Evolutionary conservation across 2,329 filamentous ascomycete species (phyloP).

Genomic region (Talaromyces pinophilus): DNA sequence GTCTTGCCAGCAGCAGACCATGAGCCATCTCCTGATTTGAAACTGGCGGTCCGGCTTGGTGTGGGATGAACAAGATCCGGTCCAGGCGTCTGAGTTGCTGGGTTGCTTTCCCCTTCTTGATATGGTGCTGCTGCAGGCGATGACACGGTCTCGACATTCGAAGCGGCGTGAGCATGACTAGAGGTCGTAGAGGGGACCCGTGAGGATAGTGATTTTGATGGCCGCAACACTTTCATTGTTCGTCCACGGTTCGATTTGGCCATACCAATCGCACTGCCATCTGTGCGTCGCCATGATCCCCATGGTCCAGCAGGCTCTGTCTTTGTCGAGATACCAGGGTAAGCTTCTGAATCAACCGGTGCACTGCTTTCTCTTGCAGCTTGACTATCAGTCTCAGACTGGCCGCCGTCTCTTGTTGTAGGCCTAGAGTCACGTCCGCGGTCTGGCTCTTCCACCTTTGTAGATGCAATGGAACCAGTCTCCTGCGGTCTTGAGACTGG

Average conservation of each 20-base stretch:
- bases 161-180: constrained; percentile 15
- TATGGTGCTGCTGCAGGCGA: constrained; percentile 20
- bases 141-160: constrained; percentile 21
- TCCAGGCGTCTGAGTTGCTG: background rate
- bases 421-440: constrained; percentile 29
- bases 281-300: constrained; percentile 66
- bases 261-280: constrained; percentile 46
- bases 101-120: constrained; percentile 6
- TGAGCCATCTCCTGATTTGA: constrained; percentile 31
- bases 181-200: constrained; percentile 21
- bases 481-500: constrained; percentile 37
- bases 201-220: constrained; percentile 61
- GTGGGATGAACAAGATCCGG: constrained; percentile 25
- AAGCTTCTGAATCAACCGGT: constrained; percentile 11
- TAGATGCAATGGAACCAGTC: constrained; percentile 27
- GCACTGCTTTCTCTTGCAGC: constrained; percentile 28
- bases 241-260: constrained; percentile 63
- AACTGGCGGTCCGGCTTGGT: constrained; percentile 25
- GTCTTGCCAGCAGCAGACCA: constrained; percentile 44
- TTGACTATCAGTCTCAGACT: constrained; percentile 24
- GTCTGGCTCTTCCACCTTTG: constrained; percentile 15
- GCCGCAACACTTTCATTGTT: constrained; percentile 88
- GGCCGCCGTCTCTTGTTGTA: constrained; percentile 18
- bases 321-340: constrained; percentile 29
- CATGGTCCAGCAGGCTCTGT: constrained; percentile 60